Evolutionary conservation across 2,329 filamentous ascomycete species (phyloP).

Genomic region (Metarhizium rileyi): DNA sequence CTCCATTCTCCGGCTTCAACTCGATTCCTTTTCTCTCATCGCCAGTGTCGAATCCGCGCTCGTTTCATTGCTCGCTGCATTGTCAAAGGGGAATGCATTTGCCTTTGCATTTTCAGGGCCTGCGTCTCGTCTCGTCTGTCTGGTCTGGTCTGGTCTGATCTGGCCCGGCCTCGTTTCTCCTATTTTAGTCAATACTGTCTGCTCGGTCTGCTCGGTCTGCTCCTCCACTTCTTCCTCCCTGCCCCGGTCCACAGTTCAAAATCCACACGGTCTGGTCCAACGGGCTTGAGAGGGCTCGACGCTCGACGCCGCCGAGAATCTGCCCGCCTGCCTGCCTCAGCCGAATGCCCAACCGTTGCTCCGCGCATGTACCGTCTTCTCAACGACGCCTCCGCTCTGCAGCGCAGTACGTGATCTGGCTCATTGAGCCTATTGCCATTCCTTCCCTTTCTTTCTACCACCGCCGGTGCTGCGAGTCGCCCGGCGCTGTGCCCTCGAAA

Average conservation of each 20-base stretch:
- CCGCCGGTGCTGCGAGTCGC: conserved; percentile 21
- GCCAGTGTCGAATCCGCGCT: not conserved
- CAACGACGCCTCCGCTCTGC: conserved; percentile 4
- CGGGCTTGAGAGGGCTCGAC: not conserved
- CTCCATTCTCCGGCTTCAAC: too few species aligned
- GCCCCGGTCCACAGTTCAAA: not conserved
- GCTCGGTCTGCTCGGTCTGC: not conserved
- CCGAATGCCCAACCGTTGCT: conserved; percentile 5
- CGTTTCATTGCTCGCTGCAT: not conserved
- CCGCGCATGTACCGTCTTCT: not conserved
- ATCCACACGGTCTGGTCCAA: not conserved
- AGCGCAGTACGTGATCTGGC: conserved; percentile 11
- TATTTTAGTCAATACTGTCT: not conserved
- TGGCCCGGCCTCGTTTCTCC: not conserved
- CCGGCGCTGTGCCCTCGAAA: conserved; percentile 23
- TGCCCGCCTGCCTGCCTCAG: conserved; percentile 3
- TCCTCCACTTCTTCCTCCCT: not conserved
- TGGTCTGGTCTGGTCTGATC: too few species aligned
- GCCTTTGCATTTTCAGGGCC: too few species aligned
- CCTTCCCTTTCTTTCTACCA: conserved; percentile 12
- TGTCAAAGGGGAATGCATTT: too few species aligned
- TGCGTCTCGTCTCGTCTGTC: too few species aligned
- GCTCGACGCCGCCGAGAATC: too few species aligned
- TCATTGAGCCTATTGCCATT: conserved; percentile 5
- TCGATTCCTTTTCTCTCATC: not conserved